These are phyloP conservation scores for Alternaria solani DNA, from an alignment of 2,329 filamentous ascomycete genomes.

Conservation along the genomic window DNA sequence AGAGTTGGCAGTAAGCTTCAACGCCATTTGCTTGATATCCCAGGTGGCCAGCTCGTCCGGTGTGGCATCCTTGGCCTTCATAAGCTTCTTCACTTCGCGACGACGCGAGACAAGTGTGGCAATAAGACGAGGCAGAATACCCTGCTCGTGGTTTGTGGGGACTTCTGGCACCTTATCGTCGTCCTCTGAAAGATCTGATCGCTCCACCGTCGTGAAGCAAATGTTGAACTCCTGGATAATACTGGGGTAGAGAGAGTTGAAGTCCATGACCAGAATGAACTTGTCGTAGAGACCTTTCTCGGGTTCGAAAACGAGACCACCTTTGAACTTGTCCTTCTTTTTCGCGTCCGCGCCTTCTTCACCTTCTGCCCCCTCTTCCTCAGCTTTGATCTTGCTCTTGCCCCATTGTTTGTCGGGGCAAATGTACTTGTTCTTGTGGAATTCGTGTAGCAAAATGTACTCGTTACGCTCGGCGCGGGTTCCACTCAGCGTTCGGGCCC, in stretches of 20 bases:
- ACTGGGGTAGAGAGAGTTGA: constrained; percentile 97
- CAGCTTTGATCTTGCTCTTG: constrained; percentile 74
- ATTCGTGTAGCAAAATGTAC: constrained; percentile 98
- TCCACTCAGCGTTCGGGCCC: constrained; percentile 93
- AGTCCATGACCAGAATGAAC: constrained; percentile 99
- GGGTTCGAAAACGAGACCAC: constrained; percentile 96
- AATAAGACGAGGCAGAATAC: constrained; percentile 90
- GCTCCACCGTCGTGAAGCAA: constrained; percentile 96
- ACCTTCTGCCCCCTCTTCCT: constrained; percentile 77
- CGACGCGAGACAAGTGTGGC: constrained; percentile 87
- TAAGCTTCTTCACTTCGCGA: constrained; percentile 91
- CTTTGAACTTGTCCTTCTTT: constrained; percentile 99
- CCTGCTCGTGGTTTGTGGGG: constrained; percentile 77
- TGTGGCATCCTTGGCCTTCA: constrained; percentile 92
- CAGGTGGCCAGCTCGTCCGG: constrained; percentile 88
- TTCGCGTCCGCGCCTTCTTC: constrained; percentile 75
- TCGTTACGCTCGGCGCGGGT: constrained; percentile 98
- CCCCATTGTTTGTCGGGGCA: constrained; percentile 93
- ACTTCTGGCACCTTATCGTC: constrained; percentile 91
- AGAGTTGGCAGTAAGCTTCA: constrained; percentile 98
- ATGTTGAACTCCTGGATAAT: constrained; percentile 99
- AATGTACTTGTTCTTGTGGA: constrained; percentile 96
- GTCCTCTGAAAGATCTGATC: constrained; percentile 74
- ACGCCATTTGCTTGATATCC: constrained; percentile 96
- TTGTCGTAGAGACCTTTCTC: constrained; percentile 98